These are phyloP conservation scores for Dactylorhiza incarnata DNA, from an alignment of 106 monocot species.

Conservation along the genomic window DNA sequence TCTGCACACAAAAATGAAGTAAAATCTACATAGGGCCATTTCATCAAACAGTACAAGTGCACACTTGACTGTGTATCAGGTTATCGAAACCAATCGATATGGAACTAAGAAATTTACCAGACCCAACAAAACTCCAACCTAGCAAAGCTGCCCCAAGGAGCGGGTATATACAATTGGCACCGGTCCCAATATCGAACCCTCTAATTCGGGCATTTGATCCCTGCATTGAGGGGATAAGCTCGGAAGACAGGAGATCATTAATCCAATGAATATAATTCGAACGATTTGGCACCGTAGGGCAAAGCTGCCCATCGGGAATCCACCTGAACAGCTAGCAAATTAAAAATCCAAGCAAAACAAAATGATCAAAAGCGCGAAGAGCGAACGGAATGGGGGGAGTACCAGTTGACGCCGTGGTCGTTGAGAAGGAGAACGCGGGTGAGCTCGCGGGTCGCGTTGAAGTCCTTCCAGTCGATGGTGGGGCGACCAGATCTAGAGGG, in stretches of 20 bases:
- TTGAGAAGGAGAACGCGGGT: slow-evolving; percentile 87
- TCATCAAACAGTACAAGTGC: background rate
- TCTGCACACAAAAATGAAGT: slow-evolving; percentile 33
- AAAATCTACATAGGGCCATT: background rate
- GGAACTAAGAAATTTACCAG: slow-evolving; percentile 33
- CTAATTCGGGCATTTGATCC: slow-evolving; percentile 30
- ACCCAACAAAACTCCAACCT: slow-evolving; percentile 88
- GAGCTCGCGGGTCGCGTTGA: slow-evolving; percentile 92
- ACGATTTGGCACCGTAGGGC: slow-evolving; percentile 86
- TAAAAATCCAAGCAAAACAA: slow-evolving; percentile 2
- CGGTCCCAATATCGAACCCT: slow-evolving; percentile 94
- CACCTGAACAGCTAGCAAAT: slow-evolving; percentile 44
- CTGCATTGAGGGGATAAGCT: slow-evolving; percentile 32
- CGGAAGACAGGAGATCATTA: slow-evolving; percentile 67
- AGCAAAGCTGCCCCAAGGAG: slow-evolving; percentile 81
- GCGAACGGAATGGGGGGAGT: background rate
- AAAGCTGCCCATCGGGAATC: slow-evolving; percentile 92
- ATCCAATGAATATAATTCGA: slow-evolving; percentile 97
- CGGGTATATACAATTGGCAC: slow-evolving; percentile 95
- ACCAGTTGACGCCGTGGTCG: slow-evolving; percentile 87
- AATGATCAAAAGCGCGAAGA: background rate
- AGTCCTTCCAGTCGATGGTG: slow-evolving; percentile 82
- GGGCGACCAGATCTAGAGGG: slow-evolving; percentile 34
- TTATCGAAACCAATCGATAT: background rate
- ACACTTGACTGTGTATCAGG: background rate